A percentile compares a stretch with the other conserved stretches of the same genome.
Evolutionary conservation across 441 rosid species (phyloP).

Genomic region (Populus tomentosa): DNA sequence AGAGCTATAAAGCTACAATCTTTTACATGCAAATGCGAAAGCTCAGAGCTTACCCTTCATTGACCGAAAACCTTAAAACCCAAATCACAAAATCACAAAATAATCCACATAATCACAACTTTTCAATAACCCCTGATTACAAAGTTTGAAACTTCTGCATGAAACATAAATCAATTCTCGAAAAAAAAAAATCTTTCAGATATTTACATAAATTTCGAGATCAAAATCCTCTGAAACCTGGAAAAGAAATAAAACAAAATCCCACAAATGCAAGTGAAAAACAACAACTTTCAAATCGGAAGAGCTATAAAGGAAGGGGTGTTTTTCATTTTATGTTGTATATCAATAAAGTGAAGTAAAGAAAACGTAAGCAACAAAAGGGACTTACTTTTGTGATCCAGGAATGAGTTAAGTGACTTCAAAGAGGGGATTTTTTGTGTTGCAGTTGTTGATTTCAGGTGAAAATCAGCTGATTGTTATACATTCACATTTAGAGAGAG

Average conservation of each 20-base stretch:
- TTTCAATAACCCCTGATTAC: not conserved
- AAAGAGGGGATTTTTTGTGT: not conserved
- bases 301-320: not conserved
- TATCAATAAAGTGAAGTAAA: not conserved
- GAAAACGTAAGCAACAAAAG: not conserved
- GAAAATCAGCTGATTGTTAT: not conserved
- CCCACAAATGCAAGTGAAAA: slow-evolving; percentile 8
- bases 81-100: no score
- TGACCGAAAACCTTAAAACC: no score
- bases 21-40: no score
- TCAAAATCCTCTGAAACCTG: not conserved
- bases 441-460: not conserved
- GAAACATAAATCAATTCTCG: slow-evolving; percentile 21
- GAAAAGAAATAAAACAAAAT: not conserved
- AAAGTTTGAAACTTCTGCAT: slow-evolving; percentile 15
- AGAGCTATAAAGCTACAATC: no score
- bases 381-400: slow-evolving; percentile 19
- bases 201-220: not conserved
- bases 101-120: slow-evolving; percentile 1
- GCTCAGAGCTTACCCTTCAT: no score
- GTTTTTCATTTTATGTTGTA: not conserved
- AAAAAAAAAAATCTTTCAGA: not conserved
- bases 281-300: not conserved
- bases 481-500: not conserved
- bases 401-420: slow-evolving; percentile 1